A percentile compares a stretch with the other conserved stretches of the same genome.
These are phyloP conservation scores for Colletotrichum chrysophilum DNA, from an alignment of 2,329 filamentous ascomycete species.

Conservation along the genomic window DNA sequence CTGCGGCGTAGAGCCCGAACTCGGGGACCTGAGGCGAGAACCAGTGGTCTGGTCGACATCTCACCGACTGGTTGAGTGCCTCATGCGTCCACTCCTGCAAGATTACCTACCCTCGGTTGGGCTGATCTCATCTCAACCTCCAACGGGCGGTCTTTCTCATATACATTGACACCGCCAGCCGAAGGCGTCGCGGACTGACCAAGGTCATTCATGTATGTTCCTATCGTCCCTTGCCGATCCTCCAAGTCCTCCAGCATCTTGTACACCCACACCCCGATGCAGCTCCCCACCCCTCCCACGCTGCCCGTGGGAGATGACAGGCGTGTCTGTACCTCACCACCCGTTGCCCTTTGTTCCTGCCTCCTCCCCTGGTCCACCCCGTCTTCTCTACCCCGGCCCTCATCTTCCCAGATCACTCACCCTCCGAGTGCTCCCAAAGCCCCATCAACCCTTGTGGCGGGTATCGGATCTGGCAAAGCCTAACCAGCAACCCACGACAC, in stretches of 20 bases:
- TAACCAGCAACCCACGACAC: neutral
- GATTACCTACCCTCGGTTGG: neutral
- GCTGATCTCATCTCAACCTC: neutral
- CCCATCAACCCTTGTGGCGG: neutral
- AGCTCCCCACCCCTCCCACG: neutral
- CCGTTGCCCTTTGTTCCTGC: neutral
- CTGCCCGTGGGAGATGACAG: neutral
- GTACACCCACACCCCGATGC: neutral
- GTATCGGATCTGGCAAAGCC: neutral
- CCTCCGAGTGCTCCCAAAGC: neutral
- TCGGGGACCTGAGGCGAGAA: neutral
- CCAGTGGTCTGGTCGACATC: neutral
- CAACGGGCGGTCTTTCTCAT: neutral
- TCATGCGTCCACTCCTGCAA: neutral
- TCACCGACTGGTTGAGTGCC: neutral
- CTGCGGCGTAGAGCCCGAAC: neutral
- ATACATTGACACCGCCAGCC: neutral
- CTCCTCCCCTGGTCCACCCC: neutral
- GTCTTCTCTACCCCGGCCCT: neutral
- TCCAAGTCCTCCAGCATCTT: neutral
- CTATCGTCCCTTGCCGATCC: conserved; percentile 2
- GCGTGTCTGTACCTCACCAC: neutral
- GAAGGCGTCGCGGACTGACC: neutral
- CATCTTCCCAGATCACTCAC: neutral
- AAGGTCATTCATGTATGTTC: neutral